These are phyloP conservation scores for Colletotrichum lentis DNA, from an alignment of 2,329 filamentous ascomycete genomes.

Conservation along the genomic window DNA sequence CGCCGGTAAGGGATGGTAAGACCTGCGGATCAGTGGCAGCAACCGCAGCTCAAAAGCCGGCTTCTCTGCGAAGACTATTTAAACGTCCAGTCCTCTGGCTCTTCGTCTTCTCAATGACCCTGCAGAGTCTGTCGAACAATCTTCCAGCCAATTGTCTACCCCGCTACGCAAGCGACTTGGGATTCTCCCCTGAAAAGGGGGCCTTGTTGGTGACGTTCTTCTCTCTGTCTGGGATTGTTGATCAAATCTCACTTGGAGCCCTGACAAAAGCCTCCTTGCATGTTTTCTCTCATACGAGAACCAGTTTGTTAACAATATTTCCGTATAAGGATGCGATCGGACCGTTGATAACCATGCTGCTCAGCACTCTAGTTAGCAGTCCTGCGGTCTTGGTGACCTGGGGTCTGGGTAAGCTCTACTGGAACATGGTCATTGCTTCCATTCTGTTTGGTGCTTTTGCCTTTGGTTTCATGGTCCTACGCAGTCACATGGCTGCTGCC, in stretches of 20 bases:
- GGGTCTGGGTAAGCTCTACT: conserved; percentile 17
- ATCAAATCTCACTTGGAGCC: conserved; percentile 13
- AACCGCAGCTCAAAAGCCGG: neutral
- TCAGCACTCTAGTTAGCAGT: conserved; percentile 20
- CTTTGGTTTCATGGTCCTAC: conserved; percentile 22
- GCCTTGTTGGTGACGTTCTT: conserved; percentile 16
- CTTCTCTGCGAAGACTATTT: neutral
- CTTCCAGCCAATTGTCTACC: conserved; percentile 17
- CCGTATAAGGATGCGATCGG: conserved; percentile 5
- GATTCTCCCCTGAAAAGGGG: conserved; percentile 5
- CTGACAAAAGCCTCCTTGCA: neutral
- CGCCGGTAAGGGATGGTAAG: no score
- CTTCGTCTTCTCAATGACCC: conserved; percentile 16
- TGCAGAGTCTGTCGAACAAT: conserved; percentile 19
- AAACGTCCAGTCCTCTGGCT: conserved; percentile 14
- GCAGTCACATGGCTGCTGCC: conserved; percentile 22
- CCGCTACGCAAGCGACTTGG: conserved; percentile 19
- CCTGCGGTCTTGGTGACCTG: conserved; percentile 8
- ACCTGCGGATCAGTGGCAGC: neutral
- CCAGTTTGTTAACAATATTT: neutral
- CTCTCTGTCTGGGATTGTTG: conserved; percentile 6
- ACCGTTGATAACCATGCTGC: conserved; percentile 16
- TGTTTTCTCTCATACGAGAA: fast-evolving
- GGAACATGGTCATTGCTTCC: conserved; percentile 16
- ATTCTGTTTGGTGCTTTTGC: conserved; percentile 26